Base-by-base conservation (phyloP, 331 rosid genomes). In the Arachis monticola region DNA sequence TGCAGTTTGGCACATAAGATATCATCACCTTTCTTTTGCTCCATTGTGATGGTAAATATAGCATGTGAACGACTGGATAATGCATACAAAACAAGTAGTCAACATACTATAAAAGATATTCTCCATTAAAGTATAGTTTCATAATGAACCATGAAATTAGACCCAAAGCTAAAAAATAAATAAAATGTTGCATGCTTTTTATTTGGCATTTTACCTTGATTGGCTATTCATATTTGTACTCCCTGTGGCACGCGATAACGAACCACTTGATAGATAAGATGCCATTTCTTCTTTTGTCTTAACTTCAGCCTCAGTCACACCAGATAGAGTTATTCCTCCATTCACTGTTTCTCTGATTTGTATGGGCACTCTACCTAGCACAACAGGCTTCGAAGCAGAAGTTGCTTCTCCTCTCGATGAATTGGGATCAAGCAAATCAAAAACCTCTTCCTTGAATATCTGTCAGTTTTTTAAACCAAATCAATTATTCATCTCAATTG, bases 381-480 rank as follows among this genome's bases (percentile, higher is more conserved):
- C 83, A 73, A 77, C 72, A 10, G 83, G 77, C 83, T 91, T 93
- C 27, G 38, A 35, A 31, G 72, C 63, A 60, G 80, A 68, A 35
- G 81, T 76, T 42, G 75, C 86, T 55, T 88, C 97, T 60, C 72
- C 87, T 81, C 70, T 91, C 10, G 92, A 60, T 51, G 79, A 76
- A 86, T 60, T 87, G 66, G 90, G 69, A 61, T 91, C 98, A 38
- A 93, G 91, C 85, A 93, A 85, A 75, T 93, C 98, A 76, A 87
- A 93, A 62, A 93, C 97, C 70, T 93, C 98, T 85, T 91, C 97
- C 84, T 91, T 93, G 71, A 93, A 93, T 84, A 93, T 93, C 97
- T 93, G 88, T 69, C 63, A 64, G 42, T 12, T 60, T 62, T 74
- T 8, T 27, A 27, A 77, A 11, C 48, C 48, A 58, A 5, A 46